Percentiles rank a stretch among this genome's conserved stretches.
phyloP scores from a whole-genome alignment of 2,329 filamentous ascomycete genomes.

The Paraphoma sp. region DNA sequence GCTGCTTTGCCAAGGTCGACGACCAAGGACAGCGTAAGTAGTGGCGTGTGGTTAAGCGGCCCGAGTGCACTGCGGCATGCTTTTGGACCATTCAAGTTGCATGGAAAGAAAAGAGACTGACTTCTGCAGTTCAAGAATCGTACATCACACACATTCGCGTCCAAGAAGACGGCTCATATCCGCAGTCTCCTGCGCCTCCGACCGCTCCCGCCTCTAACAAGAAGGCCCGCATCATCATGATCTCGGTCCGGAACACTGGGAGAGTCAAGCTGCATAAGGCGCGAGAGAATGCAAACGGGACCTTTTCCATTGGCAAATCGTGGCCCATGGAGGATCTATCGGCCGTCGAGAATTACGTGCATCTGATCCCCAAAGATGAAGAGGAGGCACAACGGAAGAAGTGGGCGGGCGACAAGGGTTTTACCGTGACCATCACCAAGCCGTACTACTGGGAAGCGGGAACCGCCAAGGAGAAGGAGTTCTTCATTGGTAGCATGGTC shows the following conservation, averaged over 20 bases:
- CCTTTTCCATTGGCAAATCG: slow-evolving; percentile 97
- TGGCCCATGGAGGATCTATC: slow-evolving; percentile 94
- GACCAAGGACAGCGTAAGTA: slow-evolving; percentile 81
- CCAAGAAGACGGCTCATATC: slow-evolving; percentile 82
- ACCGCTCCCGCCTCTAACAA: slow-evolving; percentile 75
- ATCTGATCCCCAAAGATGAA: slow-evolving; percentile 63
- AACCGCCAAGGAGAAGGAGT: slow-evolving; percentile 95
- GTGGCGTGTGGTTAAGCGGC: neutral
- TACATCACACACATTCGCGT: slow-evolving; percentile 98
- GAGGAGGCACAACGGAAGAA: slow-evolving; percentile 68
- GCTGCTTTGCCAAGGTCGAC: slow-evolving; percentile 91
- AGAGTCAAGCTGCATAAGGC: slow-evolving; percentile 96
- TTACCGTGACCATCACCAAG: slow-evolving; percentile 87
- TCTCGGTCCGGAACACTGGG: slow-evolving; percentile 90
- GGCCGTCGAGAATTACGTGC: slow-evolving; percentile 81
- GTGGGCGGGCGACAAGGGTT: slow-evolving; percentile 85
- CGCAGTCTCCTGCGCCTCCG: slow-evolving; percentile 83
- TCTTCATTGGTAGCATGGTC: slow-evolving; percentile 94
- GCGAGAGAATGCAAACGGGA: slow-evolving; percentile 90
- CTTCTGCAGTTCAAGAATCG: slow-evolving; percentile 74
- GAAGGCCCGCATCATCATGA: slow-evolving; percentile 89
- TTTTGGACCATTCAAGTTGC: neutral
- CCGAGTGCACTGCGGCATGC: neutral
- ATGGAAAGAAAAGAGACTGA: slow-evolving; percentile 6
- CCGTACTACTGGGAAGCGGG: slow-evolving; percentile 97